A percentile compares a stretch with the other conserved stretches of the same genome.
Evolutionary conservation across 768 basidiomycete species (phyloP).

Genomic region (Leucocoprinus sp.): DNA sequence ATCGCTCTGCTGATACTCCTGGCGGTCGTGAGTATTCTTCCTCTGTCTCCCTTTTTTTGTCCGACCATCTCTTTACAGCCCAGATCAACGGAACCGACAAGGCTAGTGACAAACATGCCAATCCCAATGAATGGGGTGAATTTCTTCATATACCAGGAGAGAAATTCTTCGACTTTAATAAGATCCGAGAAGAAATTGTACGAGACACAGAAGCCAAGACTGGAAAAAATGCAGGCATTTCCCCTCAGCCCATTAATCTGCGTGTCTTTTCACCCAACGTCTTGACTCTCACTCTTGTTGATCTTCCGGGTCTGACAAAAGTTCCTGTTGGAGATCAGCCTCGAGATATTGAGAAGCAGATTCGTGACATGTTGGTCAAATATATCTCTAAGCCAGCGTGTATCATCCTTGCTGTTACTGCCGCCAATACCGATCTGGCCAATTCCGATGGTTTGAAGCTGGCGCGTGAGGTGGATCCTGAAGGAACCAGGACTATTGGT

Average conservation of each 20-base stretch:
- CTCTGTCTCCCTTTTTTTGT: not conserved
- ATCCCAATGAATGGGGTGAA: conserved; percentile 97
- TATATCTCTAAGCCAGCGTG: conserved; percentile 93
- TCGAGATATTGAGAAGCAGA: conserved; percentile 95
- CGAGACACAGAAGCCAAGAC: conserved; percentile 98
- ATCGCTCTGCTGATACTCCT: conserved; percentile 53
- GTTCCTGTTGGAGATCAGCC: conserved; percentile 97
- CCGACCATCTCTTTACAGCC: conserved; percentile 17
- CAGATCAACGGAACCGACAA: conserved; percentile 41
- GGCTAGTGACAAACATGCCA: conserved; percentile 65
- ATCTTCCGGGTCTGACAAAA: conserved; percentile 92
- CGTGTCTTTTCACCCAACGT: conserved; percentile 97
- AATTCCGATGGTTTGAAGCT: conserved; percentile 97
- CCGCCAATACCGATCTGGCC: conserved; percentile 93
- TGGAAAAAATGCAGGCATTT: conserved; percentile 96
- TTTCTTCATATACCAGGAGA: conserved; percentile 94
- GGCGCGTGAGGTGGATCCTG: conserved; percentile 95
- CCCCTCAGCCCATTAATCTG: conserved; percentile 93
- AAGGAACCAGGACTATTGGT: conserved; percentile 94
- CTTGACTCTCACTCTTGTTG: conserved; percentile 93
- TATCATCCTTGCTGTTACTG: conserved; percentile 94
- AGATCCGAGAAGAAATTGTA: conserved; percentile 94
- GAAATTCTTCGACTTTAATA: conserved; percentile 97
- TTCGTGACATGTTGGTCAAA: conserved; percentile 92
- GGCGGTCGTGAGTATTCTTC: conserved; percentile 12